Conservation (phyloP, 192 early-diverging fungal species). For the Blastocladiella britannica region DNA sequence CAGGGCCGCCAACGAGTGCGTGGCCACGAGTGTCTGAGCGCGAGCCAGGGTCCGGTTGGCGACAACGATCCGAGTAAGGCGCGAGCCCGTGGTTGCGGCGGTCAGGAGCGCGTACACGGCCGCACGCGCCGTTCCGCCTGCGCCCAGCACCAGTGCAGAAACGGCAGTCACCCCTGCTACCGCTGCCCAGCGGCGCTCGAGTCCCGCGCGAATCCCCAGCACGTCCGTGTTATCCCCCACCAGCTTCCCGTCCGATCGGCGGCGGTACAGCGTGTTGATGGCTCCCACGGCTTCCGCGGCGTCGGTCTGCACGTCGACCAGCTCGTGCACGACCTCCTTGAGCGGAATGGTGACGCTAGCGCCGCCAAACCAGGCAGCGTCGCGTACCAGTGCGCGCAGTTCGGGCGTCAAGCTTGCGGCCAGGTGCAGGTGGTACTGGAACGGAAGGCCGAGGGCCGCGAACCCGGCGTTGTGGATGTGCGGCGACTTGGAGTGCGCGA, state of each 20-base stretch:
- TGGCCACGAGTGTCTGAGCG: conserved; percentile 40
- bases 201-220: conserved; percentile 55
- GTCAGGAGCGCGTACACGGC: conserved; percentile 58
- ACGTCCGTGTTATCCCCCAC: conserved; percentile 94
- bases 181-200: conserved; percentile 23
- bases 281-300: conserved; percentile 77
- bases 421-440: conserved; percentile 57
- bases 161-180: conserved; percentile 1
- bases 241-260: conserved; percentile 13
- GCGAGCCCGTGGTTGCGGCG: conserved; percentile 27
- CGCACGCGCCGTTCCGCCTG: conserved; percentile 82
- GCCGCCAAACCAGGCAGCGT: conserved; percentile 55
- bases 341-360: conserved; percentile 89
- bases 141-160: conserved; percentile 55
- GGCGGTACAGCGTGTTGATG: conserved; percentile 64
- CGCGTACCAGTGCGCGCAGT: conserved; percentile 22
- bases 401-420: conserved; percentile 36
- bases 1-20: too few species aligned
- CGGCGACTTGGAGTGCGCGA: conserved; percentile 75
- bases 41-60: conserved; percentile 73
- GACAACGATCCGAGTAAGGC: conserved; percentile 40
- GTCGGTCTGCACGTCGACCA: conserved; percentile 48
- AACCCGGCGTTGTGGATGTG: conserved; percentile 85
- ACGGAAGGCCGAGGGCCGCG: conserved; percentile 57
- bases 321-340: conserved; percentile 65